Evolutionary conservation across 306 rosid genomes (phyloP).

Genomic region (Citrullus mucosospermus): DNA sequence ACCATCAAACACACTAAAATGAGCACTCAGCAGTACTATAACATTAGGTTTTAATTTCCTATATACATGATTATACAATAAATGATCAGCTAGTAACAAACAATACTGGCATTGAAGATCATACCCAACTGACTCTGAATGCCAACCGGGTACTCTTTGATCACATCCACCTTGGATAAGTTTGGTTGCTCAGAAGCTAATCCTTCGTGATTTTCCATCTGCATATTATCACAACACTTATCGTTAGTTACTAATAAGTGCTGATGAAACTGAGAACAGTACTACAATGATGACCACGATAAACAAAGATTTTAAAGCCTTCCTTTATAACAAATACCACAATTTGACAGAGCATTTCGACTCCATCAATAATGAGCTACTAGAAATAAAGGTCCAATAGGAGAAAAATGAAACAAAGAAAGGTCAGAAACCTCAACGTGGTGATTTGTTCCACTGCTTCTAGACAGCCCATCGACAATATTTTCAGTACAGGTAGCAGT

Average conservation of each 20-base stretch:
- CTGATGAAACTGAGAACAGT: not conserved
- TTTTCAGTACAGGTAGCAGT: slow-evolving; percentile 19
- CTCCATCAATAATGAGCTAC: not conserved
- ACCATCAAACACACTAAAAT: not conserved
- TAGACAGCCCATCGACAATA: slow-evolving; percentile 12
- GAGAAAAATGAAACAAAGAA: not conserved
- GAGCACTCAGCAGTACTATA: not conserved
- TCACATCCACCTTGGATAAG: slow-evolving; percentile 12
- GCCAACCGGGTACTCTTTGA: slow-evolving; percentile 3
- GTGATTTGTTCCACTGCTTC: slow-evolving; percentile 21
- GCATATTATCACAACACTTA: slow-evolving; percentile 11
- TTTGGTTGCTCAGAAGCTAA: slow-evolving; percentile 18
- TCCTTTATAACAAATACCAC: not conserved
- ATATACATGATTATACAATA: not conserved
- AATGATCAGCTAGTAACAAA: slow-evolving; percentile 10
- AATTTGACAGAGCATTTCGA: not conserved
- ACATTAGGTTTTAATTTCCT: not conserved
- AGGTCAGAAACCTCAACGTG: slow-evolving; percentile 33
- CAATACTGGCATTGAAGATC: not conserved
- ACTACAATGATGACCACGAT: not conserved
- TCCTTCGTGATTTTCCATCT: slow-evolving; percentile 36
- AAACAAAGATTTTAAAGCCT: not conserved
- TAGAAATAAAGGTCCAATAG: not conserved
- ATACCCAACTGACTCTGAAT: slow-evolving; percentile 32
- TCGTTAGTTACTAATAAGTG: not conserved